Conservation (phyloP, 192 early-diverging fungal species). For the Phlyctochytrium planicorne region DNA sequence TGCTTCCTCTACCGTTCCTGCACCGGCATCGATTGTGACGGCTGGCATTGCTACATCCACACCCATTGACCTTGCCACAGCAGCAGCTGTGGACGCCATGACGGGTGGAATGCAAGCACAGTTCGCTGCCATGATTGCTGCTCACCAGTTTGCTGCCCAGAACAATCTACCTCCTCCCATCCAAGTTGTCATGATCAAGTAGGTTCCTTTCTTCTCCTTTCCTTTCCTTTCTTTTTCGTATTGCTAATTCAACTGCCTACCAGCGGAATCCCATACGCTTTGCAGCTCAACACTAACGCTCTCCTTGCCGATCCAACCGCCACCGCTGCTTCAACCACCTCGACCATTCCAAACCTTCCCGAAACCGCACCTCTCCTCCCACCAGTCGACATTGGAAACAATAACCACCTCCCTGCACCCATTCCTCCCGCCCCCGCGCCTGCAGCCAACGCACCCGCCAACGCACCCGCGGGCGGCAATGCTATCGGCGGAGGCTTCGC, state of each 20-base stretch:
- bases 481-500: background rate
- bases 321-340: background rate
- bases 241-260: constrained; percentile 6
- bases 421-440: constrained; percentile 4
- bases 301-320: background rate
- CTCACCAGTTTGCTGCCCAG: background rate
- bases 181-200: constrained; percentile 37
- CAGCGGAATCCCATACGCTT: constrained; percentile 35
- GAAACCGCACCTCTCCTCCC: constrained; percentile 1
- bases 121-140: constrained; percentile 1
- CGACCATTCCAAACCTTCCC: background rate
- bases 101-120: background rate
- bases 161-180: constrained; percentile 9
- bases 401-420: too few relatives aligned
- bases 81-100: constrained; percentile 1
- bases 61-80: background rate
- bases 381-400: background rate
- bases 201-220: constrained; percentile 3
- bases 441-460: constrained; percentile 5
- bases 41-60: background rate
- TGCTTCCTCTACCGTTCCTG: background rate
- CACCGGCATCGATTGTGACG: constrained; percentile 1
- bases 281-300: constrained; percentile 9
- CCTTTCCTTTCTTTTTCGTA: too few relatives aligned
- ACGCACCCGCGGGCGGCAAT: background rate